Percentiles rank a stretch among this genome's conserved stretches.
Conservation (phyloP, 768 basidiomycete species). For the Mycena albidolilacea region DNA sequence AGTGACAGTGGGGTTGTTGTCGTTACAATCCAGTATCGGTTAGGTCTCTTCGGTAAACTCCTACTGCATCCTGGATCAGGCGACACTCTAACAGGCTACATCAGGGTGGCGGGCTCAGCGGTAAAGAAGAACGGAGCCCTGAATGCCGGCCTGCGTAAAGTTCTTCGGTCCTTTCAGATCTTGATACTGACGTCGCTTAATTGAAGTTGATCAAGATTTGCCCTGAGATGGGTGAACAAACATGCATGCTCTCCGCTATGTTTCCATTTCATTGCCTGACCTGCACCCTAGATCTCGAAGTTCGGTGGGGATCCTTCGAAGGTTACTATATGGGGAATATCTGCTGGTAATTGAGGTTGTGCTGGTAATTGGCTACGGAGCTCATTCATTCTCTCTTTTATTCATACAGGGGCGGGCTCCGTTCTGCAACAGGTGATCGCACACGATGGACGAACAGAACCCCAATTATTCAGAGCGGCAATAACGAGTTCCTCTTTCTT, state of each 20-base stretch:
- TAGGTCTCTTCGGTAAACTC: slow-evolving; percentile 1
- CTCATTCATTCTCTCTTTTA: not conserved
- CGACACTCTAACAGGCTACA: not conserved
- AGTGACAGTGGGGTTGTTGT: not conserved
- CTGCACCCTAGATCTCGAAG: not conserved
- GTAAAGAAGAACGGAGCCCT: not conserved
- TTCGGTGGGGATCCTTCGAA: not conserved
- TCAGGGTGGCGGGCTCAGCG: not conserved
- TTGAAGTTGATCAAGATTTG: not conserved
- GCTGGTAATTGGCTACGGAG: not conserved
- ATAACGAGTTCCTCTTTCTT: not conserved
- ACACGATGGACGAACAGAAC: not conserved
- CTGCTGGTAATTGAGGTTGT: not conserved
- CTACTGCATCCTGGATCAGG: not conserved
- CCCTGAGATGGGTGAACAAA: not conserved
- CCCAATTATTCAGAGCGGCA: not conserved
- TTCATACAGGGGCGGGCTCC: not conserved
- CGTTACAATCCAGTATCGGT: not conserved
- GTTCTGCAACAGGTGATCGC: not conserved
- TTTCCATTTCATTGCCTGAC: slow-evolving; percentile 3
- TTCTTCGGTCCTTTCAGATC: not conserved
- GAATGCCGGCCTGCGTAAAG: not conserved
- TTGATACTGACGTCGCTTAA: not conserved
- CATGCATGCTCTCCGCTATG: not conserved
- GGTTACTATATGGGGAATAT: not conserved